Evolutionary conservation across 179 eudicot genomes (phyloP).

Genomic region (Silene vulgaris): DNA sequence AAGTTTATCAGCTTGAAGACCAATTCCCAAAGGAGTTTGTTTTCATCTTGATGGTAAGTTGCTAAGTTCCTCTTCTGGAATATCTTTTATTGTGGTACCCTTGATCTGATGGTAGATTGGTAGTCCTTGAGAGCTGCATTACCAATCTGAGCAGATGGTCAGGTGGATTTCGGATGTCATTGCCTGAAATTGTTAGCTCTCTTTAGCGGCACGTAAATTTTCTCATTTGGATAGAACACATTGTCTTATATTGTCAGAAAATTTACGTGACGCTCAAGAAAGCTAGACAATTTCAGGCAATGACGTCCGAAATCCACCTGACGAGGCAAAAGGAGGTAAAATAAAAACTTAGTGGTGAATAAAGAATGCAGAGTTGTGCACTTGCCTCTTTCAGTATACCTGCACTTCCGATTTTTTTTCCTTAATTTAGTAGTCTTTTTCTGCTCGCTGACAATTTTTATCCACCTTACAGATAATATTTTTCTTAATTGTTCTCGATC

Average conservation of each 20-base stretch:
- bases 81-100: not conserved
- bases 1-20: conserved; percentile 95
- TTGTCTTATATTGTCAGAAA: too few species aligned
- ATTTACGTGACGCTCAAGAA: not conserved
- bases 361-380: not conserved
- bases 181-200: not conserved
- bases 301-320: not conserved
- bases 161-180: not conserved
- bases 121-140: not conserved
- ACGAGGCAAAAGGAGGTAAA: not conserved
- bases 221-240: too few species aligned
- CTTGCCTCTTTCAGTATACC: not conserved
- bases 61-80: conserved; percentile 22
- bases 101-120: not conserved
- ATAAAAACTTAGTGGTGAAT: not conserved
- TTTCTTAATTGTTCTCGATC: conserved; percentile 96
- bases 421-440: not conserved
- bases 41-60: conserved; percentile 72
- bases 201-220: not conserved
- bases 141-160: not conserved
- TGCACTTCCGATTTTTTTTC: not conserved
- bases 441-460: conserved; percentile 2
- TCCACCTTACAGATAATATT: conserved; percentile 66
- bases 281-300: not conserved
- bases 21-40: conserved; percentile 95